Evolutionary conservation across 23 red algal genomes (phyloP), one percentile per base, ranked within the genome.

Genomic region (Gracilaria caudata): DNA sequence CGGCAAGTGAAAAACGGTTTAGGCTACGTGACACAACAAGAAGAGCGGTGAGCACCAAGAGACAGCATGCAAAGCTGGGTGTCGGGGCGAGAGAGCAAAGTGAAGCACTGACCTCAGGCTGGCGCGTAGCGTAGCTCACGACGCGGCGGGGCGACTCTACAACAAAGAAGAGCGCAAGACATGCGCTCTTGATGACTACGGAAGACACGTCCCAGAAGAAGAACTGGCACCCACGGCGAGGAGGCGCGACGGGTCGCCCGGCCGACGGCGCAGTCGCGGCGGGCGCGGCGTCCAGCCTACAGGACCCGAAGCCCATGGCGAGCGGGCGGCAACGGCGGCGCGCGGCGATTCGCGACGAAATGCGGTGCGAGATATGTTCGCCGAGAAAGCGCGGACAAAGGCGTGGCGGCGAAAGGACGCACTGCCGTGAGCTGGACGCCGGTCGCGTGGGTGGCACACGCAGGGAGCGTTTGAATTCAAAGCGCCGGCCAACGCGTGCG

Each of bases 131-230:
- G 61, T 24, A 66, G 36, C 26, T 26, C 0, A 35, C 57, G 13
- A 79, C 14, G 28, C 85, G 71, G 37, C 85, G 68, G 30, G 85
- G 85, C 33, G 71, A 77, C 61, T 89, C 85, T 11, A 64, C 74
- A 9, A 68, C 68, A 49, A 79, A 29, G 68, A 89, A 89, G 34
- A 68, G 51, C 51, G 85, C 44, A 0, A 89, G 85, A 46, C 85
- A 89, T 0, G 35, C 21, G 14, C 5, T 16, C 80, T 84, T 89
- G 51, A 61, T 9, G 13, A 89, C 23, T 7, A 59, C 73, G 28
- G 64, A 75, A 2, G 71, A 78, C 38, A 89, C 9, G 55, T 89
- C 85, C 85, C 85, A 89, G 85, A 79, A 89, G 61, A 89, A 89
- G 70, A 75, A 75, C 21, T 47, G 21, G 70, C 70, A 75, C 1